Evolutionary conservation across 2,329 filamentous ascomycete genomes (phyloP), one percentile per base, ranked within the genome.

Genomic region (Fusarium sulawesiense): DNA sequence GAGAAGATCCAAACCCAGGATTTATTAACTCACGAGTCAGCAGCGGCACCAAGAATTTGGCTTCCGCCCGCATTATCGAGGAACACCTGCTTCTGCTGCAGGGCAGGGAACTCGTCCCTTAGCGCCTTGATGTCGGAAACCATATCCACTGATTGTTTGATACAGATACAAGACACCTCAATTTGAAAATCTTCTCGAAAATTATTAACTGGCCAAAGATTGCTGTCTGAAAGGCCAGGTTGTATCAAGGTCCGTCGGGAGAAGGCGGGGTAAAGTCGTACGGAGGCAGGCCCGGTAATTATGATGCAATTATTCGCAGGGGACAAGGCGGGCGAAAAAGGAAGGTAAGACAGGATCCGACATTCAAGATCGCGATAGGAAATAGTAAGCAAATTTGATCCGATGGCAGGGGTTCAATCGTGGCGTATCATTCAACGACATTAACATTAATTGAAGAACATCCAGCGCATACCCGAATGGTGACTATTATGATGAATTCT

Each of bases 1-100:
- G 91, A 86, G 61, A 91, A 88, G 18, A 8, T 10, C 9, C 1
- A 14, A 2, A 6, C 2, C 2, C 4, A 6, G 6, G 3, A 3
- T 1, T 3, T 7, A 6, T 14, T 5, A 10, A 48, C 68, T 13
- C 9, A 71, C 68, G 53, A 42, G 18, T 70, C 65, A 1, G 47
- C 71, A 0, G 93, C 92, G 18, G 85, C 82, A 27, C 86, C 87
- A 6, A 94, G 80, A 2, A 88, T 85, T 75, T 94, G 92, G 75
- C 89, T 92, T 40, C 92, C 92, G 20, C 92, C 92, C 13, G 91
- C 92, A 76, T 94, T 94, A 76, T 95, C 92, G 70, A 94, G 87
- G 77, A 87, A 93, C 51, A 94, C 84, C 74, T 93, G 91, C 48
- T 89, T 83, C 64, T 89, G 84, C 42, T 85, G 80, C 41, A 94